These are phyloP conservation scores for Tylopilus subfusipes DNA, from an alignment of 768 basidiomycete genomes.

Conservation along the genomic window DNA sequence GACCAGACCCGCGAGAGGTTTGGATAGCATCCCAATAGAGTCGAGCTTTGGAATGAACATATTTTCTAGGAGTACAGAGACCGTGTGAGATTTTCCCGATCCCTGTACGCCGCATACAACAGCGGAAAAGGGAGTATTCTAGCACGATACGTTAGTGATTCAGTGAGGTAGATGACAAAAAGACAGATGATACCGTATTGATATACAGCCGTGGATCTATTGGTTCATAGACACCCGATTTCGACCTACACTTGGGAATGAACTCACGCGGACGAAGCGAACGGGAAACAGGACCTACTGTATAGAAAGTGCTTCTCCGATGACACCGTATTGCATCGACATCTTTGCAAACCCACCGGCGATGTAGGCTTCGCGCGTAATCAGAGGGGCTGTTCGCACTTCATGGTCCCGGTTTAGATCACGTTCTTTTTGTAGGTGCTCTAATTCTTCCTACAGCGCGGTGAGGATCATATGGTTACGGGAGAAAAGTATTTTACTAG, in stretches of 20 bases:
- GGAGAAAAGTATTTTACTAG: neutral
- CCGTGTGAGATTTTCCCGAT: slow-evolving; percentile 68
- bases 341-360: slow-evolving; percentile 21
- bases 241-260: slow-evolving; percentile 26
- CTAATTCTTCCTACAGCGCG: slow-evolving; percentile 2
- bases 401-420: slow-evolving; percentile 23
- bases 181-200: slow-evolving; percentile 48
- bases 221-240: slow-evolving; percentile 26
- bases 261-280: neutral
- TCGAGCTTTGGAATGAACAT: slow-evolving; percentile 53
- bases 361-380: slow-evolving; percentile 44
- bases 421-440: slow-evolving; percentile 3
- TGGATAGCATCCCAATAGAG: slow-evolving; percentile 46
- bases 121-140: slow-evolving; percentile 71
- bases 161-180: neutral
- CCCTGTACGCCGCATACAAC: slow-evolving; percentile 72
- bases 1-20: slow-evolving; percentile 56
- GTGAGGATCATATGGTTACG: neutral
- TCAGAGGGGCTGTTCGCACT: slow-evolving; percentile 42
- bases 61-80: slow-evolving; percentile 61
- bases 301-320: slow-evolving; percentile 37
- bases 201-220: slow-evolving; percentile 54
- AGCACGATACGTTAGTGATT: neutral
- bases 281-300: slow-evolving; percentile 22
- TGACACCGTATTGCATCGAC: slow-evolving; percentile 55